These are phyloP conservation scores for Neopestalotiopsis clavispora DNA, from an alignment of 2,329 filamentous ascomycete species.

Conservation along the genomic window DNA sequence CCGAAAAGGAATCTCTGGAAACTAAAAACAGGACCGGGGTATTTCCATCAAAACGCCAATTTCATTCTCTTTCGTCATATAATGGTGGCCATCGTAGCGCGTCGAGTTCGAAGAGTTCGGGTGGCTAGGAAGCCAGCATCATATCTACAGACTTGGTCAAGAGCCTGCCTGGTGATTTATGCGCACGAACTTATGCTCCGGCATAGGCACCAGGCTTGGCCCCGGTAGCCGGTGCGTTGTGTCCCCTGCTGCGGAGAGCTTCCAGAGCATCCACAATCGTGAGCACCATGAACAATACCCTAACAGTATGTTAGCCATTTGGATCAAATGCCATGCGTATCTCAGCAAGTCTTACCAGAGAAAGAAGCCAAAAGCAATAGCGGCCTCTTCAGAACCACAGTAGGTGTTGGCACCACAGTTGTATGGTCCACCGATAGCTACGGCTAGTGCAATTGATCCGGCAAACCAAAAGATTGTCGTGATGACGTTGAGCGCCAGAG, in stretches of 20 bases:
- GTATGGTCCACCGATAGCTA: constrained; percentile 59
- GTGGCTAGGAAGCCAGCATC: too few species aligned
- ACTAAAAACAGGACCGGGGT: not conserved
- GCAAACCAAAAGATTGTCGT: constrained; percentile 92
- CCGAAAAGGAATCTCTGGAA: too few species aligned
- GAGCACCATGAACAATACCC: constrained; percentile 55
- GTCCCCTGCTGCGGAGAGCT: constrained; percentile 46
- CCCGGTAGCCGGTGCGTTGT: constrained; percentile 28
- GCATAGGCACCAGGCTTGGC: constrained; percentile 30
- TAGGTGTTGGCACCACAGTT: constrained; percentile 54
- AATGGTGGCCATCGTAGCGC: too few species aligned
- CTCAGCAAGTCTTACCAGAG: constrained; percentile 49
- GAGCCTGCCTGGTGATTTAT: not conserved
- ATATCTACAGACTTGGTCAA: too few species aligned
- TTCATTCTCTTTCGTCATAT: not conserved
- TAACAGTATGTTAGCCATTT: constrained; percentile 20
- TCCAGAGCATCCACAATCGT: constrained; percentile 52
- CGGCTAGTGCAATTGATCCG: constrained; percentile 79
- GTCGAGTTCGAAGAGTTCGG: too few species aligned
- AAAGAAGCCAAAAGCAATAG: constrained; percentile 69
- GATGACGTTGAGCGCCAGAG: constrained; percentile 70
- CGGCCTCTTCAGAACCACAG: constrained; percentile 68
- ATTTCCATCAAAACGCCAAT: constrained; percentile 10
- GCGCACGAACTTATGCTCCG: constrained; percentile 25
- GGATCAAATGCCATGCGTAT: not conserved